phyloP scores from a whole-genome alignment of 1,139 yeast species.

The Debaryomycetaceae sp. region DNA sequence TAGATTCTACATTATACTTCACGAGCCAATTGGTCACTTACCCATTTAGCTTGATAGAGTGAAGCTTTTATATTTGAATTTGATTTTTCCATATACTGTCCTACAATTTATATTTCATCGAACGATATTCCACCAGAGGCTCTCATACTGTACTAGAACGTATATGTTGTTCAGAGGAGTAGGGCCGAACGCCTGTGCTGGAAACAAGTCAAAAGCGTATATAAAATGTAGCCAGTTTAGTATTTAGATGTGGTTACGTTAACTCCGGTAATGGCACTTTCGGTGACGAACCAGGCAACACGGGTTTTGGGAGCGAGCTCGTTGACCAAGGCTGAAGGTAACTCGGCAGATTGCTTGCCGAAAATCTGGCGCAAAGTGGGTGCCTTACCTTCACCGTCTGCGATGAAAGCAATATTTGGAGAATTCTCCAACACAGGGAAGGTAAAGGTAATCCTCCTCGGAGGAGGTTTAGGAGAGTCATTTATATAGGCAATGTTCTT shows the following conservation, averaged over 20 bases:
- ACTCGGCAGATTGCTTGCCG: constrained; percentile 40
- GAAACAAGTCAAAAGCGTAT: no score
- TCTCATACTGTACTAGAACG: no score
- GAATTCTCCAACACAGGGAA: constrained; percentile 60
- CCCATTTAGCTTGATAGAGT: constrained; percentile 12
- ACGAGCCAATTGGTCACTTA: constrained; percentile 9
- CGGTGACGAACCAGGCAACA: constrained; percentile 80
- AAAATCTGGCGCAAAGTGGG: constrained; percentile 68
- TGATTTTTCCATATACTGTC: neutral
- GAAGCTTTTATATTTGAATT: neutral
- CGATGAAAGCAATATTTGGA: constrained; percentile 69
- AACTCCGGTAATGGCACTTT: constrained; percentile 67
- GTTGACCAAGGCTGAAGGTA: constrained; percentile 79
- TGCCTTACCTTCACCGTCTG: constrained; percentile 88
- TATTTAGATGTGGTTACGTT: constrained; percentile 47
- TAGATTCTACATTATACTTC: neutral
- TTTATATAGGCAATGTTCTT: constrained; percentile 40
- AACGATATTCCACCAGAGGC: no score
- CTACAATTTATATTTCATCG: no score
- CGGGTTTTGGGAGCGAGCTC: constrained; percentile 38
- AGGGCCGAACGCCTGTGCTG: no score
- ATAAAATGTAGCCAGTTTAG: constrained; percentile 10
- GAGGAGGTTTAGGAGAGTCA: constrained; percentile 78
- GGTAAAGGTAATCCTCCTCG: constrained; percentile 70
- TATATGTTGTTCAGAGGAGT: no score